Evolutionary conservation across 192 early-diverging fungal genomes (phyloP).

Genomic region (Coemansia sp.): DNA sequence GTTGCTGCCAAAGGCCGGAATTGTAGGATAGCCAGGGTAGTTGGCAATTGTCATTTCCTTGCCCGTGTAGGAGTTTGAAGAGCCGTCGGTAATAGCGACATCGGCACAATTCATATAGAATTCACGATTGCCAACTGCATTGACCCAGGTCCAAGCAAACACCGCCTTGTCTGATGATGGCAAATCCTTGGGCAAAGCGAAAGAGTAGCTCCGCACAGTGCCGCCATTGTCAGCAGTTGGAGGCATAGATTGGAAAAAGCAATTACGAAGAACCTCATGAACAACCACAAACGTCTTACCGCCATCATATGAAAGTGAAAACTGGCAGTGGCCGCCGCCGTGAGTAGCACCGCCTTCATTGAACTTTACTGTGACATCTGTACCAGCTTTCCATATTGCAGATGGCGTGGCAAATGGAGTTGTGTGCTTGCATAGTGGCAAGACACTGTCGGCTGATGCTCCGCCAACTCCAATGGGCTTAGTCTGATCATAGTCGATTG

Average conservation of each 20-base stretch:
- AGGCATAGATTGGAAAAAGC: slow-evolving; percentile 22
- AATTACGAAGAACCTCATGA: slow-evolving; percentile 33
- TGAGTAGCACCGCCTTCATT: slow-evolving; percentile 12
- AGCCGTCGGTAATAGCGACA: slow-evolving; percentile 42
- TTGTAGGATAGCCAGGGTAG: slow-evolving; percentile 10
- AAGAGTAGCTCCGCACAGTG: slow-evolving; percentile 6
- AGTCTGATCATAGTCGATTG: not conserved
- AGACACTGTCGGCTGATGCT: too few species aligned
- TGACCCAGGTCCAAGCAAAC: slow-evolving; percentile 63
- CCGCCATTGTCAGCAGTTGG: not conserved
- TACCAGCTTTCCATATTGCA: slow-evolving; percentile 45
- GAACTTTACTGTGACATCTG: slow-evolving; percentile 45
- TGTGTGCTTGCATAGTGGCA: slow-evolving; percentile 12
- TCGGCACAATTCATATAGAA: slow-evolving; percentile 61
- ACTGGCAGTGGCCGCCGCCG: slow-evolving; percentile 62
- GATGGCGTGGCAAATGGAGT: slow-evolving; percentile 5
- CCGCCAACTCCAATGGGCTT: not conserved
- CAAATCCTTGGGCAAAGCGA: slow-evolving; percentile 44
- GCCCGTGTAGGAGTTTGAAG: slow-evolving; percentile 20
- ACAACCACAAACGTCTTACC: slow-evolving; percentile 58
- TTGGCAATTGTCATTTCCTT: slow-evolving; percentile 36
- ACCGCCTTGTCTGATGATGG: slow-evolving; percentile 47
- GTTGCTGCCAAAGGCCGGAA: slow-evolving; percentile 22
- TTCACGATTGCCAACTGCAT: slow-evolving; percentile 58
- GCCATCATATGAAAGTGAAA: slow-evolving; percentile 56